A percentile compares a stretch with the other conserved stretches of the same genome.
Conservation (phyloP, 495 filamentous ascomycete species). For the Podospora bellae-mahoneyi region DNA sequence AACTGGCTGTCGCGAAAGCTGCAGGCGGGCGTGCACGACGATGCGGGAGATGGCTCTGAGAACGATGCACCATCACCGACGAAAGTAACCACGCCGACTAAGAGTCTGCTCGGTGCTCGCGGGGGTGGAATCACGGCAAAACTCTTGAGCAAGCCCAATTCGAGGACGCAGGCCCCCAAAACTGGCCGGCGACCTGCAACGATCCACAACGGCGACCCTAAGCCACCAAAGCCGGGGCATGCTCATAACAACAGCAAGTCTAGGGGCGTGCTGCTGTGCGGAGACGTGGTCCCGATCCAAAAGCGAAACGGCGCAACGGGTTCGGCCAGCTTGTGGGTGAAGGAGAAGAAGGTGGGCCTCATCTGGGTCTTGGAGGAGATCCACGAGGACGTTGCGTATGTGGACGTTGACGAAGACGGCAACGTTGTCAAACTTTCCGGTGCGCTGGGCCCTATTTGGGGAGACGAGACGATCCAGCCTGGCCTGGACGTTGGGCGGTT, state of each 20-base stretch:
- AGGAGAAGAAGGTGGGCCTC: constrained; percentile 88
- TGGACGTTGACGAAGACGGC: constrained; percentile 71
- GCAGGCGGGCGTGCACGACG: constrained; percentile 46
- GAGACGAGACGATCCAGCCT: constrained; percentile 58
- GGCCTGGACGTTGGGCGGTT: constrained; percentile 72
- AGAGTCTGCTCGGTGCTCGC: constrained; percentile 56
- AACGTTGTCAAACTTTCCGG: constrained; percentile 65
- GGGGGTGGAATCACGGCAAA: constrained; percentile 76
- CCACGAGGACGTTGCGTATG: constrained; percentile 79
- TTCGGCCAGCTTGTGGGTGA: constrained; percentile 94
- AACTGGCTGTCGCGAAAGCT: constrained; percentile 90
- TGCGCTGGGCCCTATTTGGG: constrained; percentile 74
- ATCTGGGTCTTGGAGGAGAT: constrained; percentile 99
- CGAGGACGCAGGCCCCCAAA: constrained; percentile 53
- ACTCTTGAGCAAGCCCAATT: constrained; percentile 82
- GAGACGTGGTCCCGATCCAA: constrained; percentile 89
- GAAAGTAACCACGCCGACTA: constrained; percentile 48
- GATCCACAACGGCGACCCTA: constrained; percentile 70
- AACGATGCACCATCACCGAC: constrained; percentile 40
- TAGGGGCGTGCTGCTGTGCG: constrained; percentile 87
- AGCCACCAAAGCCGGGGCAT: constrained; percentile 50
- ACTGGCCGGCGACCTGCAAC: constrained; percentile 60
- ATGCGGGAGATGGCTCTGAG: constrained; percentile 43
- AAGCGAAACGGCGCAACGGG: constrained; percentile 91
- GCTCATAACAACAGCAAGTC: constrained; percentile 62